These are phyloP conservation scores for Dacryopinax primogenitus DNA, from an alignment of 768 basidiomycete species.

Conservation along the genomic window DNA sequence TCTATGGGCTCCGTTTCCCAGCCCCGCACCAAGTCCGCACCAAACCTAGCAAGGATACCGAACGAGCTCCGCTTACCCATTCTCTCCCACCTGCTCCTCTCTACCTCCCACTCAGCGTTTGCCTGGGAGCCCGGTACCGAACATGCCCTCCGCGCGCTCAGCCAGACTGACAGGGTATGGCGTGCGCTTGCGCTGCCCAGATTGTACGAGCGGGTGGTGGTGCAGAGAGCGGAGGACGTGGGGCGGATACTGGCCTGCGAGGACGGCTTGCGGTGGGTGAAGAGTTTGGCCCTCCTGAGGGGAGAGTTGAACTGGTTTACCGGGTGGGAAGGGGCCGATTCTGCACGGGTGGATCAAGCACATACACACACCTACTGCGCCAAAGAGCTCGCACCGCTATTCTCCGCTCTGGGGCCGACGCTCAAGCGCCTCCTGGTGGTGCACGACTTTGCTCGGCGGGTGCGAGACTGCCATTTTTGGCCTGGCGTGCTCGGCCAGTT, in stretches of 20 bases:
- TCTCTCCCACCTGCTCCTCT: not conserved
- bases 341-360: no score
- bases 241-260: not conserved
- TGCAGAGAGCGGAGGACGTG: not conserved
- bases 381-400: slow-evolving; percentile 5
- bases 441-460: not conserved
- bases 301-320: not conserved
- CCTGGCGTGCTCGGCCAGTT: not conserved
- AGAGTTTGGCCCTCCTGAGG: not conserved
- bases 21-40: not conserved
- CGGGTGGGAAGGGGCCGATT: not conserved
- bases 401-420: not conserved
- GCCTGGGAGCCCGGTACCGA: not conserved
- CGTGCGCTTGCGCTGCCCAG: not conserved
- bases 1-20: not conserved
- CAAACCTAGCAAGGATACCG: not conserved
- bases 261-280: not conserved
- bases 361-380: not conserved
- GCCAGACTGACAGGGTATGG: not conserved
- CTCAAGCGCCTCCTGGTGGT: not conserved
- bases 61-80: not conserved
- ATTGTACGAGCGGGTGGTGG: not conserved
- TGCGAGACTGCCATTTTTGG: not conserved
- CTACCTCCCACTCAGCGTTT: not conserved
- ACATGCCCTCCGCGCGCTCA: not conserved